Base-by-base conservation (phyloP, 1,139 yeast genomes). In the Protomyces arabidopsidicola region DNA sequence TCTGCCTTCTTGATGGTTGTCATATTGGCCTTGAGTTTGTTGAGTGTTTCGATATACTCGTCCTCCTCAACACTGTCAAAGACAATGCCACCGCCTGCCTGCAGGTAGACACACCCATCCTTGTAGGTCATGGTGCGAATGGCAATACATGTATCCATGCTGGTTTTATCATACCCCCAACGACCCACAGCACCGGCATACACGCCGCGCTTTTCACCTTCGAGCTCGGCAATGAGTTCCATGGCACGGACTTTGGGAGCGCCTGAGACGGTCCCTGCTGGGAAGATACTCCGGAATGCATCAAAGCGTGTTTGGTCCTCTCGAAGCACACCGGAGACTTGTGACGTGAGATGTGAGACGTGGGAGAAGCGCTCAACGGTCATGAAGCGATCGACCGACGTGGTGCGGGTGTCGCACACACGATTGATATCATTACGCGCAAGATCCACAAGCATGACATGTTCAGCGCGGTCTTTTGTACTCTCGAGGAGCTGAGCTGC, bases 171-270 rank as follows among this genome's bases (percentile, higher is more conserved):
- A 73, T 90, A 93, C 1, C 96, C 91, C 97, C 97, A 93, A 74
- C 88, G 88, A 10, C 98, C 98, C n/a, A 93, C 97, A 0, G 98
- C 98, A 68, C 98, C 98, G 1, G 98, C 98, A 73, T 93, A 93
- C 14, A 91, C 91, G 53, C 98, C 98, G 72, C 98, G 82, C 72
- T 90, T 89, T 73, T 93, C 98, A 69, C 84, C 81, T 74, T 93
- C 98, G 61, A 93, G 78, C 73, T 89, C 96, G 35, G 88, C 87
- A 72, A 93, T 90, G 60, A 93, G 80, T 75, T 91, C 95, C 98
- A 93, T 93, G 9, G 98, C 98, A 70, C 84, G 84, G 57, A 93
- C 96, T 76, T 93, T 93, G 64, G 98, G 98, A 0, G 98, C 98
- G 50, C 98, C 98, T 67, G 96, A 87, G 14, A 93, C 98, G 1